phyloP scores from a whole-genome alignment of 495 filamentous ascomycete genomes.

The Daldinia concentrica region DNA sequence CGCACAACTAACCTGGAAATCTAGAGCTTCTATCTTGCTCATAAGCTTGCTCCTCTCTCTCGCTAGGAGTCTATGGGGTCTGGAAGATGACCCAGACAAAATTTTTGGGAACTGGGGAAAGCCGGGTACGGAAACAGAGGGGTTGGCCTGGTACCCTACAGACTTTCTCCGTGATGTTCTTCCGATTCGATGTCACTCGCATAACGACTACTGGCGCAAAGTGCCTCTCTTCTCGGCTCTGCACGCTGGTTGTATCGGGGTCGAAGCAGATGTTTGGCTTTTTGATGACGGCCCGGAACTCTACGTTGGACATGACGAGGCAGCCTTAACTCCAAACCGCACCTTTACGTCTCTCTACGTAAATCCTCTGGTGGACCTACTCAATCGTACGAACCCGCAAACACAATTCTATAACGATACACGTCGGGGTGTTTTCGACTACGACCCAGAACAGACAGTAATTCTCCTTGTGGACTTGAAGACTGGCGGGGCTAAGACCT shows the following conservation, averaged over 20 bases:
- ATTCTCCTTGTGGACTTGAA: conserved; percentile 81
- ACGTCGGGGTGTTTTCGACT: conserved; percentile 68
- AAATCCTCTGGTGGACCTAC: conserved; percentile 66
- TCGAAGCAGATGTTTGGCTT: conserved; percentile 92
- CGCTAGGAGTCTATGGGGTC: conserved; percentile 63
- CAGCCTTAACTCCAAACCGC: conserved; percentile 60
- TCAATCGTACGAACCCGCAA: conserved; percentile 63
- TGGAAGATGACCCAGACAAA: conserved; percentile 61
- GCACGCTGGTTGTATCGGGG: conserved; percentile 71
- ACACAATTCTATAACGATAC: conserved; percentile 55
- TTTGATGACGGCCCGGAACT: conserved; percentile 67
- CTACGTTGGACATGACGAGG: conserved; percentile 66
- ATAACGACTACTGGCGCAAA: conserved; percentile 91
- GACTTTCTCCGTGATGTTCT: conserved; percentile 76
- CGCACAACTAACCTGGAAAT: conserved; percentile 30
- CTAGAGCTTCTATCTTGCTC: conserved; percentile 46
- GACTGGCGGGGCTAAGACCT: conserved; percentile 58
- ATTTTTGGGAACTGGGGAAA: conserved; percentile 64
- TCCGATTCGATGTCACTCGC: conserved; percentile 77
- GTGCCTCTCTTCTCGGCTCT: conserved; percentile 75
- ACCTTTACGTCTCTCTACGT: conserved; percentile 73
- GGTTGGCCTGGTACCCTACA: conserved; percentile 72
- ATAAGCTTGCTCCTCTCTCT: conserved; percentile 61
- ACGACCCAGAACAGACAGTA: conserved; percentile 66
- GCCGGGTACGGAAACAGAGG: conserved; percentile 57